Conservation (phyloP, 306 rosid genomes). For the Styphnolobium japonicum region DNA sequence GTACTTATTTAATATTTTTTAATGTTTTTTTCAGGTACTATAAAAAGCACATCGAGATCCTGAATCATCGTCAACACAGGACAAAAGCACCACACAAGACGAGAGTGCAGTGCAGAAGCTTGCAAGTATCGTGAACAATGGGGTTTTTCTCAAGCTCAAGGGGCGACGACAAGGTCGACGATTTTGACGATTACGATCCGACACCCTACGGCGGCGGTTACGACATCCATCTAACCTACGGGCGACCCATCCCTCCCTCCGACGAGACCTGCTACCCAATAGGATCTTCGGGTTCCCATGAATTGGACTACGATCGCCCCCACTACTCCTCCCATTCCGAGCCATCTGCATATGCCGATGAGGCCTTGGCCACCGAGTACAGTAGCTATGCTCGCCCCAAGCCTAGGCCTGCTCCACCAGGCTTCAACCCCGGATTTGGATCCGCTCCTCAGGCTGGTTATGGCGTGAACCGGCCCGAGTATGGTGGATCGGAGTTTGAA, state of each 20-base stretch:
- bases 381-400: conserved; percentile 66
- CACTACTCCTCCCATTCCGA: conserved; percentile 46
- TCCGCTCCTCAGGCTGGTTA: too few relatives aligned
- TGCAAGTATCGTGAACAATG: conserved; percentile 8
- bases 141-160: conserved; percentile 8
- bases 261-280: conserved; percentile 65
- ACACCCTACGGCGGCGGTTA: conserved; percentile 71
- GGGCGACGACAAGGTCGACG: conserved; percentile 21
- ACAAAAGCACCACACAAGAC: too few relatives aligned
- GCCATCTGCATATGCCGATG: conserved; percentile 73
- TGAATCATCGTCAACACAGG: too few relatives aligned
- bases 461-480: not conserved
- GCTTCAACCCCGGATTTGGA: conserved; percentile 20
- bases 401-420: conserved; percentile 45
- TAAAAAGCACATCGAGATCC: not conserved
- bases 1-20: too few relatives aligned
- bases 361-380: conserved; percentile 66
- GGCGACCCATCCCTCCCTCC: conserved; percentile 55
- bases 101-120: too few relatives aligned
- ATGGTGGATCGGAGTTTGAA: not conserved
- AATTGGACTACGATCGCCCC: conserved; percentile 80
- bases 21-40: too few relatives aligned
- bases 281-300: conserved; percentile 32
- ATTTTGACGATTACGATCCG: conserved; percentile 52
- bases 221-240: conserved; percentile 48